These are phyloP conservation scores for Ilyonectria destructans DNA, from an alignment of 2,329 filamentous ascomycete genomes.

Conservation along the genomic window DNA sequence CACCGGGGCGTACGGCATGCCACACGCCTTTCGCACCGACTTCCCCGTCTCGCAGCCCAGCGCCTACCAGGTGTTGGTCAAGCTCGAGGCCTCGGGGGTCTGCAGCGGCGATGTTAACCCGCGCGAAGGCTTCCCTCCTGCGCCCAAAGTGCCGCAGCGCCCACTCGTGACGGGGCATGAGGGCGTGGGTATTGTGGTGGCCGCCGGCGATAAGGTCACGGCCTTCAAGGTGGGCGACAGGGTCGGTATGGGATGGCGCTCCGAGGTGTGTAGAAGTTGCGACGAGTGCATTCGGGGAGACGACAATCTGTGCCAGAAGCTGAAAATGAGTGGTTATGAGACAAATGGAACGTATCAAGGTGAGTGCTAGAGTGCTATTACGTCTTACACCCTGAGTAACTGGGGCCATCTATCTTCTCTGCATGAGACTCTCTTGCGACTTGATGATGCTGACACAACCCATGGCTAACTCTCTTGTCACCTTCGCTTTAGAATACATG, in stretches of 20 bases:
- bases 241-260: not conserved
- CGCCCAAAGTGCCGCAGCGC: not conserved
- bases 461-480: not conserved
- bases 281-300: not conserved
- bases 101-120: not conserved
- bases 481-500: not conserved
- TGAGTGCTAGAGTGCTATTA: not conserved
- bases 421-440: too few relatives aligned
- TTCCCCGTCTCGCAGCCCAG: not conserved
- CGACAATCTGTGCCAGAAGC: not conserved
- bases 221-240: not conserved
- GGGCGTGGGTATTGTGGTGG: not conserved
- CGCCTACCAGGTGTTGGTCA: not conserved
- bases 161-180: not conserved
- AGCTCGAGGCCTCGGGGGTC: not conserved
- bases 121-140: not conserved
- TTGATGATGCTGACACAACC: too few relatives aligned
- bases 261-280: not conserved
- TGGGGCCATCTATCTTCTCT: too few relatives aligned
- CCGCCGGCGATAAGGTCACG: not conserved
- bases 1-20: not conserved
- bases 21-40: not conserved
- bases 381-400: too few relatives aligned
- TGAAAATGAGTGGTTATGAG: not conserved
- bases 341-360: not conserved